Evolutionary conservation across 257 asterid species (phyloP).

Genomic region (Oldenlandia corymbosa): DNA sequence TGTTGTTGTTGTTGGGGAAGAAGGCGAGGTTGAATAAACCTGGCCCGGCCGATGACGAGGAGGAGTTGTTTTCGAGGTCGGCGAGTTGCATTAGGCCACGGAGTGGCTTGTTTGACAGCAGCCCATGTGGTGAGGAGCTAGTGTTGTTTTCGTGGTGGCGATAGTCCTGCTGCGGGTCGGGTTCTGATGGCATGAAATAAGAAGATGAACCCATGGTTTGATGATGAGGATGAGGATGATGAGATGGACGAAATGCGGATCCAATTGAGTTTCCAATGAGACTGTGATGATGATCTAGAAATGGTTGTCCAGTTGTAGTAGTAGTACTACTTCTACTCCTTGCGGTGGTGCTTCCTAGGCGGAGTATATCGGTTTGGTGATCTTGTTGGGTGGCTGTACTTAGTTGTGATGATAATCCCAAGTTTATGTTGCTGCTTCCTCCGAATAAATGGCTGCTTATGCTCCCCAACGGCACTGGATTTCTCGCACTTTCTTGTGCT

Average conservation of each 20-base stretch:
- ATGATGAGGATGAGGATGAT: too few species aligned
- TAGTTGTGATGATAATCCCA: slow-evolving; percentile 48
- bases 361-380: slow-evolving; percentile 12
- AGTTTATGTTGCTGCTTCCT: slow-evolving; percentile 12
- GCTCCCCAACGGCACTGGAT: slow-evolving; percentile 42
- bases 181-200: slow-evolving; percentile 24
- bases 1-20: slow-evolving; percentile 32
- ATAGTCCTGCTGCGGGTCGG: slow-evolving; percentile 31
- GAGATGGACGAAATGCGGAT: slow-evolving; percentile 14
- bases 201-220: slow-evolving; percentile 19
- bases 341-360: slow-evolving; percentile 13
- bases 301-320: too few species aligned
- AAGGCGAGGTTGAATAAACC: slow-evolving; percentile 53
- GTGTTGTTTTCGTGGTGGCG: slow-evolving; percentile 10
- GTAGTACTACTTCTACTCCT: too few species aligned
- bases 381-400: slow-evolving; percentile 15
- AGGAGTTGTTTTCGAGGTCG: slow-evolving; percentile 36
- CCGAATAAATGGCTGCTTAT: slow-evolving; percentile 41
- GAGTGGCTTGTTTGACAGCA: slow-evolving; percentile 24
- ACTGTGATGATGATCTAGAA: too few species aligned
- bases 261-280: slow-evolving; percentile 37
- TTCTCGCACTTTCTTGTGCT: slow-evolving; percentile 69
- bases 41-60: not conserved
- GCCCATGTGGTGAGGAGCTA: slow-evolving; percentile 6
- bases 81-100: slow-evolving; percentile 63